Conservation (phyloP, 176 grass and related monocot species). For the Eragrostis nindensis region DNA sequence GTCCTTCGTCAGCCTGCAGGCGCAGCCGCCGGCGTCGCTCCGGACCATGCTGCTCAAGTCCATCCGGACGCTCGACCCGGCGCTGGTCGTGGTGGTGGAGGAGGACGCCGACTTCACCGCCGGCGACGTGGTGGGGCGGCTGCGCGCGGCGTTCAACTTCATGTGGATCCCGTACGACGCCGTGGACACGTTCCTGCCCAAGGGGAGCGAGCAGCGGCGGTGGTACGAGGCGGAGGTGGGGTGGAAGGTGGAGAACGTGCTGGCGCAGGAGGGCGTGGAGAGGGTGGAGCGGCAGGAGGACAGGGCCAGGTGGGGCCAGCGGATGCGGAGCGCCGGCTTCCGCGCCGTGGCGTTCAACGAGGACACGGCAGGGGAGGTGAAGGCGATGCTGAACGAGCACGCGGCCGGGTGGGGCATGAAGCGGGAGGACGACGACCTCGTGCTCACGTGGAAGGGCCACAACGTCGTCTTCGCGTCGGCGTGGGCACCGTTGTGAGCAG, state of each 20-base stretch:
- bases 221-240: constrained; percentile 92
- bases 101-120: constrained; percentile 97
- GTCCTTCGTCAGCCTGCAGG: constrained; percentile 45
- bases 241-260: constrained; percentile 96
- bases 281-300: constrained; percentile 82
- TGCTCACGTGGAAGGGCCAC: constrained; percentile 98
- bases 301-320: constrained; percentile 69
- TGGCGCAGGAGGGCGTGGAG: constrained; percentile 82
- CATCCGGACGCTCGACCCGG: constrained; percentile 67
- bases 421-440: constrained; percentile 90
- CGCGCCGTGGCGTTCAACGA: constrained; percentile 66
- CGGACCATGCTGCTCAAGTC: constrained; percentile 89
- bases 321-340: constrained; percentile 84
- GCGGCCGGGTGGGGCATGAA: constrained; percentile 97
- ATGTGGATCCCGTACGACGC: constrained; percentile 99
- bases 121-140: constrained; percentile 65
- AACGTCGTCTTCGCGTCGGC: constrained; percentile 92
- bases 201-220: constrained; percentile 84
- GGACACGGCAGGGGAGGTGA: constrained; percentile 80
- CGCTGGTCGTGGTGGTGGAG: constrained; percentile 73
- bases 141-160: constrained; percentile 91
- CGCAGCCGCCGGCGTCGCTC: constrained; percentile 52
- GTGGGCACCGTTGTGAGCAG: constrained; percentile 72
- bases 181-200: constrained; percentile 86
- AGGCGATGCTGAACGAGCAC: constrained; percentile 89